Percentiles rank a stretch among this genome's conserved stretches.
phyloP scores from a whole-genome alignment of 2,329 filamentous ascomycete genomes.

The Simplicillium sp. region DNA sequence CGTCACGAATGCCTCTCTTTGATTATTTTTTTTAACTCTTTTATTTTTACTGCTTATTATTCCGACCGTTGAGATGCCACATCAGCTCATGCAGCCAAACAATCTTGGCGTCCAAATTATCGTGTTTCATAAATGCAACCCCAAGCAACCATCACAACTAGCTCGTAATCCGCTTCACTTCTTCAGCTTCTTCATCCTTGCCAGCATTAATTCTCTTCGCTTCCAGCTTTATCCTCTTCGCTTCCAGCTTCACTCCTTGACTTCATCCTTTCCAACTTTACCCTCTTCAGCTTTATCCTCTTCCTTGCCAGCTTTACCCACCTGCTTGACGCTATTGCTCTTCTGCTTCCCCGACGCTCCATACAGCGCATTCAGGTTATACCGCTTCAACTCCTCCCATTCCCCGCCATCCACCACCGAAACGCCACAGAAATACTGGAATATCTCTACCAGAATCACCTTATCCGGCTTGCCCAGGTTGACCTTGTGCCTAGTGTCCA shows the following conservation, averaged over 20 bases:
- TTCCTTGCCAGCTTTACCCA: not conserved
- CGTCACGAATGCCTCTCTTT: no score
- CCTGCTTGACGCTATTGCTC: not conserved
- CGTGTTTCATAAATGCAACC: no score
- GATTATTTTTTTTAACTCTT: no score
- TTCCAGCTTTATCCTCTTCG: not conserved
- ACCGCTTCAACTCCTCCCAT: slow-evolving; percentile 66
- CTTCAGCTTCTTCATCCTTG: not conserved
- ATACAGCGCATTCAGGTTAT: slow-evolving; percentile 70
- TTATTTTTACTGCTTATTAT: no score
- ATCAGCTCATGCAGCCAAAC: no score
- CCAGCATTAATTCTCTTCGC: not conserved
- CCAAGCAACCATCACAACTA: no score
- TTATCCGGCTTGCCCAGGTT: slow-evolving; percentile 70
- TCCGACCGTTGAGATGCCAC: no score
- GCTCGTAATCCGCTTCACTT: slow-evolving; percentile 2
- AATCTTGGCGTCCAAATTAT: no score
- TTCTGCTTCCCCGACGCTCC: slow-evolving; percentile 17
- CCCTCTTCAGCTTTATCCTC: not conserved
- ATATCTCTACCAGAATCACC: slow-evolving; percentile 71
- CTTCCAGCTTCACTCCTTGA: no score
- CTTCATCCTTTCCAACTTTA: not conserved
- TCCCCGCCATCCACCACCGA: slow-evolving; percentile 63
- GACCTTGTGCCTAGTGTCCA: slow-evolving; percentile 62
- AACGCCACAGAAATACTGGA: slow-evolving; percentile 44